These are phyloP conservation scores for Vicia faba DNA, from an alignment of 306 rosid species.

Conservation along the genomic window DNA sequence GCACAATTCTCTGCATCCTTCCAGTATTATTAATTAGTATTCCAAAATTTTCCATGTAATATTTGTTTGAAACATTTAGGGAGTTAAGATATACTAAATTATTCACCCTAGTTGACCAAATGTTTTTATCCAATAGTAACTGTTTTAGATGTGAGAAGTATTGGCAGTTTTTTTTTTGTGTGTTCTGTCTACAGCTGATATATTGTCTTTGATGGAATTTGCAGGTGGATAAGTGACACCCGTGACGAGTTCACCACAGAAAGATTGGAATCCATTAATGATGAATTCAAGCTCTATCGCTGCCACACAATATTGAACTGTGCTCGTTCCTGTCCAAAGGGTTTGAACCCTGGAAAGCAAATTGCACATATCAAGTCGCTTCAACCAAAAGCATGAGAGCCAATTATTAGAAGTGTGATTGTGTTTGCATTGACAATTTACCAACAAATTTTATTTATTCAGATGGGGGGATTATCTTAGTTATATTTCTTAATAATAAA, in stretches of 20 bases:
- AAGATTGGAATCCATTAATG: constrained; percentile 87
- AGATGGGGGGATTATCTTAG: constrained; percentile 37
- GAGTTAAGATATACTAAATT: neutral
- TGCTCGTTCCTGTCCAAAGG: constrained; percentile 97
- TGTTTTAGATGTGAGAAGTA: neutral
- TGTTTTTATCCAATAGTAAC: neutral
- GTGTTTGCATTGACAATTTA: constrained; percentile 40
- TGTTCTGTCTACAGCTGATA: constrained; percentile 16
- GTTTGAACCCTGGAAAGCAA: constrained; percentile 96
- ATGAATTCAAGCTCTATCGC: constrained; percentile 98
- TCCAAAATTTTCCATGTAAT: neutral
- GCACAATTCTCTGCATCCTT: neutral
- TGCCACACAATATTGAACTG: constrained; percentile 99
- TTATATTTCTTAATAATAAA: constrained; percentile 51
- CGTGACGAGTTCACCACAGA: constrained; percentile 93
- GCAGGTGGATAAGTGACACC: constrained; percentile 97
- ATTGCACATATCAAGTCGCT: constrained; percentile 77
- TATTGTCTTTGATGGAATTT: constrained; percentile 14
- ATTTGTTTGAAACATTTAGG: neutral
- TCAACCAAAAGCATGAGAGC: constrained; percentile 45
- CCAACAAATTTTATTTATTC: constrained; percentile 42
- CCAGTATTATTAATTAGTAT: neutral
- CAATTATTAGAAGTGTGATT: constrained; percentile 39
- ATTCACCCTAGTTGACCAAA: neutral
- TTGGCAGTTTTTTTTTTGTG: neutral